Evolutionary conservation across 2,329 filamentous ascomycete genomes (phyloP).

Genomic region (Fusarium illudens): DNA sequence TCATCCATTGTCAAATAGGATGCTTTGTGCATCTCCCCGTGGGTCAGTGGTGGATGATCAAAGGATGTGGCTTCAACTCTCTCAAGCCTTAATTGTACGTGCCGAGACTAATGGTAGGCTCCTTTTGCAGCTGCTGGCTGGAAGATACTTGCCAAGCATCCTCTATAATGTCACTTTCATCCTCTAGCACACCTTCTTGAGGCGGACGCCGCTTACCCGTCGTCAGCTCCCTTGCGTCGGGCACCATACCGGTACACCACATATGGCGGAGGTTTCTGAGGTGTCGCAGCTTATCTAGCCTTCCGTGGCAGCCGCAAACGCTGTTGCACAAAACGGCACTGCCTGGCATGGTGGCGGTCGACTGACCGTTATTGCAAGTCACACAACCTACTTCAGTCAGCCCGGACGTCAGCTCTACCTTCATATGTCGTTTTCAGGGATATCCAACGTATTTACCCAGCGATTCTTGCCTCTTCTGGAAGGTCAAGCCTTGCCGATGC

Average conservation of each 20-base stretch:
- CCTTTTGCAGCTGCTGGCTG: neutral
- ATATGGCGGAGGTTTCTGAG: neutral
- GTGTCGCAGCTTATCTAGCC: neutral
- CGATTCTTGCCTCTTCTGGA: neutral
- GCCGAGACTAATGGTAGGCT: neutral
- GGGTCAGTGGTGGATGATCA: neutral
- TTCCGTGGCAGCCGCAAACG: neutral
- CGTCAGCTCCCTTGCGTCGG: neutral
- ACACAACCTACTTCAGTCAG: neutral
- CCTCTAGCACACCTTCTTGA: neutral
- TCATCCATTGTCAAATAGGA: neutral
- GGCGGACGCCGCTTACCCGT: neutral
- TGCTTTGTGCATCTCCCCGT: neutral
- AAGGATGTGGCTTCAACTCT: neutral
- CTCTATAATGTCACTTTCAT: neutral
- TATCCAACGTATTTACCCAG: neutral
- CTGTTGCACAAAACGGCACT: neutral
- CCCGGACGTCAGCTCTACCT: neutral
- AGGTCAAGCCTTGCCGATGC: neutral
- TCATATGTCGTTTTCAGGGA: neutral
- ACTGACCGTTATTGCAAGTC: neutral
- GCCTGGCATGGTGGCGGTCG: neutral
- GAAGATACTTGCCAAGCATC: neutral
- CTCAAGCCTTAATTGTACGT: neutral
- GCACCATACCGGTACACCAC: neutral